Base-by-base conservation (phyloP, 1,284 basidiomycete species). In the Afroboletus lepidellus region DNA sequence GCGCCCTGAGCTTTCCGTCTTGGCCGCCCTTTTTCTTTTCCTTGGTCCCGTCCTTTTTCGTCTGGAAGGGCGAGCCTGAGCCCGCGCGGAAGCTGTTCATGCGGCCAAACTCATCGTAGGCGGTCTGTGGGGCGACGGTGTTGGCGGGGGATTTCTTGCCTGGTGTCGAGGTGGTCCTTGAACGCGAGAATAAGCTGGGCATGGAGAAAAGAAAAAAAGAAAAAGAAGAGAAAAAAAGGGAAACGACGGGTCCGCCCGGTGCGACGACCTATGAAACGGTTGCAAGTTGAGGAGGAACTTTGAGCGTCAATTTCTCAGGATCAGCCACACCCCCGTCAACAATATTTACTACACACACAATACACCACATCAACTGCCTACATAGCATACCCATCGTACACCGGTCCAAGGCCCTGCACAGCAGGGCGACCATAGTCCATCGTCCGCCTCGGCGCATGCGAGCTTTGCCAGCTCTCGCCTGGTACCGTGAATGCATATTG, bases 81-180 rank as follows among this genome's bases (percentile, higher is more conserved):
- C 55, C 48, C 16, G 77, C 74, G 55, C 67, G 66, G 55, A 75
- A 74, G 72, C 76, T 79, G 54, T 70, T 65, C 54, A 81, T 75
- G 53, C 81, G 73, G 46, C 86, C 87, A 60, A 88, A 87, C 73
- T 89, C 87, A 73, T 89, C 86, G 58, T 62, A 67, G 46, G 57
- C 61, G 48, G 69, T 25, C 32, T 51, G 59, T 23, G 50, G 9
- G 48, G 55, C 46, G 48, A 43, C 41, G 25, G 54, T 16, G 46
- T 18, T 67, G 52, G 30, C 33, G 32, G 59, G 6, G 5, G 51
- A 53, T 47, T 60, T 64, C 60, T 76, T 80, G 62, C 64, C 70
- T 49, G 76, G 69, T 1, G 74, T 76, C n/a, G 80, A 81, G 48
- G 70, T 72, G 43, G 80, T 81, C 53, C 79, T 75, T 56, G 77